phyloP scores from a whole-genome alignment of 495 filamentous ascomycete genomes.

The Neurospora sp. region DNA sequence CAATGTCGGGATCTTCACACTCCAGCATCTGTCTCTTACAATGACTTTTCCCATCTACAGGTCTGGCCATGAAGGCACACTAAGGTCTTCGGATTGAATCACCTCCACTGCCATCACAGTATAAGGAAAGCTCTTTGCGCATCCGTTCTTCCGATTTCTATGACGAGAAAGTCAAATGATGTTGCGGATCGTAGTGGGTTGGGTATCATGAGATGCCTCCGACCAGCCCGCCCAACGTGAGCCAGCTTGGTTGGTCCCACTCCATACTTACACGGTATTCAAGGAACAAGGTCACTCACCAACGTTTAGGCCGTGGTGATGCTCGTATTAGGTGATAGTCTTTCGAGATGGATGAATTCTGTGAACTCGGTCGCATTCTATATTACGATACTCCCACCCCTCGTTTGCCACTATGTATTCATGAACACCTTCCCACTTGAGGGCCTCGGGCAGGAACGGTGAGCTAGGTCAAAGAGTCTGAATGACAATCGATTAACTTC shows the following conservation, averaged over 20 bases:
- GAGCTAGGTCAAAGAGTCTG: background rate
- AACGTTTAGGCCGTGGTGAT: background rate
- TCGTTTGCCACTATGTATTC: background rate
- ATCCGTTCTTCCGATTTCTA: background rate
- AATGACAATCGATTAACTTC: background rate
- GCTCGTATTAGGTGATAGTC: background rate
- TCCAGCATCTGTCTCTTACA: background rate
- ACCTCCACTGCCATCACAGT: background rate
- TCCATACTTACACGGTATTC: background rate
- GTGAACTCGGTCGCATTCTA: background rate
- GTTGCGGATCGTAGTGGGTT: background rate
- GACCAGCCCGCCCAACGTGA: background rate
- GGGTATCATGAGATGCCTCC: background rate
- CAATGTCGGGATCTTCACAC: background rate
- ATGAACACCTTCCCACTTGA: background rate
- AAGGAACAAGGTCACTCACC: background rate
- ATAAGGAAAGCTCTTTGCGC: background rate
- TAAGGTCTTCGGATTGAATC: background rate
- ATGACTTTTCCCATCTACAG: background rate
- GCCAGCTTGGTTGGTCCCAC: background rate
- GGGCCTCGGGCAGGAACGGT: background rate
- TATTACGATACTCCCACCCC: background rate
- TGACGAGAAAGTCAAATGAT: background rate
- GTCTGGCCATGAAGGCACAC: background rate
- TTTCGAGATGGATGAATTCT: background rate